Evolutionary conservation across 1,284 basidiomycete genomes (phyloP), one percentile per base, ranked within the genome.

Genomic region (Trichosporon asahii): DNA sequence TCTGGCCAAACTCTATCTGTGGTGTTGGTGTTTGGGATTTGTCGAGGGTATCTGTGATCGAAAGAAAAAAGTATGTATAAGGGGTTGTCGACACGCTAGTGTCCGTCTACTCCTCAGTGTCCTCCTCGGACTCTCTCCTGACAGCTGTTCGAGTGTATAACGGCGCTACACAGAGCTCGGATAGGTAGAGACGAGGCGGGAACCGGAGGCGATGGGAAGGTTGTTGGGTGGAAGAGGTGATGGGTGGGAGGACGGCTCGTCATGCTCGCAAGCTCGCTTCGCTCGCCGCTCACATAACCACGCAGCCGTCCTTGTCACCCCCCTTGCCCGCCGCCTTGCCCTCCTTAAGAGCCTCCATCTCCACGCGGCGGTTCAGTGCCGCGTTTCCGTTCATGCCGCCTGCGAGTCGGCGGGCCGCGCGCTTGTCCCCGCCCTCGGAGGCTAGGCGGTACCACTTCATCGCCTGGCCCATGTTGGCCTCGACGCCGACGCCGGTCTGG

Each of bases 381-480:
- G 72, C 67, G 65, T 33, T 66, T 53, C 77, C 78, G 49, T 73
- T 88, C 27, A 74, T 69, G 27, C 73, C 75, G 2, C 76, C 71
- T 0, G 77, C 87, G 61, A 99, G 85, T 64, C 97, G 89, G 79
- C 95, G 92, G 15, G 88, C 85, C 0, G 96, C 95, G 70, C 96
- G 92, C 82, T 94, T 96, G 85, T 99, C 96, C 57, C 96, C 95
- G 40, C 90, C 89, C n/a, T 96, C 94, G 5, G 94, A 90, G 0
- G 96, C 94, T 72, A 89, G 88, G 83, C 91, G 91, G 86, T 96
- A 99, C 88, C 91, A 98, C 31, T 87, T 82, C 69, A 89, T 86
- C 1, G 95, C 90, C 75, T 91, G 89, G 71, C 86, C 83, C 75
- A 88, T 86, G 80, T 89, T 89, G 23, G 89, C 86, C 64, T 88